A percentile compares a stretch with the other conserved stretches of the same genome.
Evolutionary conservation across 148 eudicot species (phyloP).

Genomic region (Rhododendron henanense): DNA sequence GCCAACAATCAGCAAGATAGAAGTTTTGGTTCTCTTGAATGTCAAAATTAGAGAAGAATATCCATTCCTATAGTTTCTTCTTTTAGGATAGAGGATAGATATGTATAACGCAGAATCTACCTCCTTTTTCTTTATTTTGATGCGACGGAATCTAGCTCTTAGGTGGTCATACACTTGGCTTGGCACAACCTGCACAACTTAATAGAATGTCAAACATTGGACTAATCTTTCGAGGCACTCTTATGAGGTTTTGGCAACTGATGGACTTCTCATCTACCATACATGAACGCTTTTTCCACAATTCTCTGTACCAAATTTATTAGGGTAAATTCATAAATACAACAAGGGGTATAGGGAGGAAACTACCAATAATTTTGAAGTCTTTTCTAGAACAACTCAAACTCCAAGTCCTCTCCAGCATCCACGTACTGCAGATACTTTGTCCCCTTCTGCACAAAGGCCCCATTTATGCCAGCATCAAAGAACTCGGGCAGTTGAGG

Average conservation of each 20-base stretch:
- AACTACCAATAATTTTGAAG: conserved; percentile 2
- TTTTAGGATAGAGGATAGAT: neutral
- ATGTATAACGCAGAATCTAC: neutral
- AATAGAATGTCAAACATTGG: neutral
- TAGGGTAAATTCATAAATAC: conserved; percentile 3
- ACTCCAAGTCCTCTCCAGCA: conserved; percentile 50
- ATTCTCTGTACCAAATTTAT: conserved; percentile 11
- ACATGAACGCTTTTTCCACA: neutral
- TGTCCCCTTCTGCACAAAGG: conserved; percentile 17
- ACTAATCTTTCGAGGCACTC: neutral
- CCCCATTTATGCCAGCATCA: conserved; percentile 30
- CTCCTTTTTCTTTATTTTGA: neutral
- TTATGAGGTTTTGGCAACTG: neutral
- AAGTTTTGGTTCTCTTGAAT: neutral
- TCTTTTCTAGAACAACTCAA: conserved; percentile 43
- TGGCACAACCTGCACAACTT: neutral
- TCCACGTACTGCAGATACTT: conserved; percentile 36
- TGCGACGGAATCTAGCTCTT: neutral
- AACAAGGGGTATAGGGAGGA: neutral
- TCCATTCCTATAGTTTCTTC: neutral
- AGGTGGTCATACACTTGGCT: neutral
- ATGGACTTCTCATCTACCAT: neutral
- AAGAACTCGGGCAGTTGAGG: conserved; percentile 38
- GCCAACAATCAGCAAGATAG: neutral
- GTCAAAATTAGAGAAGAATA: neutral